Conservation (phyloP, 2,329 filamentous ascomycete species). For the Colletotrichum godetiae region DNA sequence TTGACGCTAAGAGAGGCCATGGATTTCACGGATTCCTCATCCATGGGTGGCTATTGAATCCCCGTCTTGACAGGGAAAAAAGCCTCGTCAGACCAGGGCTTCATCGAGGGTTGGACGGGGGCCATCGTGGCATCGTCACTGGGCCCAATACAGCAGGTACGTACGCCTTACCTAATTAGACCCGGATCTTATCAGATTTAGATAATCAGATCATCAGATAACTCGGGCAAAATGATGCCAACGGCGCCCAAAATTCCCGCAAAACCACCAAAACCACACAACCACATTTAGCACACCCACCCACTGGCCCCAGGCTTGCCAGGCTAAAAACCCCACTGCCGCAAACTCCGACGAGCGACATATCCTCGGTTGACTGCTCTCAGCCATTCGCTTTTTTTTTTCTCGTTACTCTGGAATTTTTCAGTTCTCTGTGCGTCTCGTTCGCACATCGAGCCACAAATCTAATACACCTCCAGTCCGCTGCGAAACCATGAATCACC, state of each 20-base stretch:
- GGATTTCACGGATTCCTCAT: neutral
- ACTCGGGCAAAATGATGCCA: conserved; percentile 19
- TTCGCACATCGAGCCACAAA: neutral
- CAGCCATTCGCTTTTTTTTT: neutral
- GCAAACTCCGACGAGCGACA: neutral
- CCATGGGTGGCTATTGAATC: neutral
- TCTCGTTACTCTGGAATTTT: neutral
- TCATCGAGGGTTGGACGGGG: conserved; percentile 11
- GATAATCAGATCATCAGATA: conserved; percentile 41
- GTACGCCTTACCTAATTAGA: conserved; percentile 35
- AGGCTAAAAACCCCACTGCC: neutral
- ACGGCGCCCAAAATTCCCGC: conserved; percentile 18
- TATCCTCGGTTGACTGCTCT: neutral
- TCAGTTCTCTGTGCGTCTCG: neutral
- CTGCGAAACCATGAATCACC: neutral
- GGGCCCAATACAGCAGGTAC: conserved; percentile 20
- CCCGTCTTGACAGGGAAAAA: neutral
- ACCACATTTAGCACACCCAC: neutral
- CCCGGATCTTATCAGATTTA: conserved; percentile 32
- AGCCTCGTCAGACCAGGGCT: conserved; percentile 5
- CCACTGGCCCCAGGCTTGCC: neutral
- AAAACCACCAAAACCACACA: neutral
- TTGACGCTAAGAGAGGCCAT: conserved; percentile 10
- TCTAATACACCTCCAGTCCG: neutral
- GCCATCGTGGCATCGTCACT: conserved; percentile 25